Conservation (phyloP, 768 basidiomycete genomes). For the Leucosporidium creatinivorum region DNA sequence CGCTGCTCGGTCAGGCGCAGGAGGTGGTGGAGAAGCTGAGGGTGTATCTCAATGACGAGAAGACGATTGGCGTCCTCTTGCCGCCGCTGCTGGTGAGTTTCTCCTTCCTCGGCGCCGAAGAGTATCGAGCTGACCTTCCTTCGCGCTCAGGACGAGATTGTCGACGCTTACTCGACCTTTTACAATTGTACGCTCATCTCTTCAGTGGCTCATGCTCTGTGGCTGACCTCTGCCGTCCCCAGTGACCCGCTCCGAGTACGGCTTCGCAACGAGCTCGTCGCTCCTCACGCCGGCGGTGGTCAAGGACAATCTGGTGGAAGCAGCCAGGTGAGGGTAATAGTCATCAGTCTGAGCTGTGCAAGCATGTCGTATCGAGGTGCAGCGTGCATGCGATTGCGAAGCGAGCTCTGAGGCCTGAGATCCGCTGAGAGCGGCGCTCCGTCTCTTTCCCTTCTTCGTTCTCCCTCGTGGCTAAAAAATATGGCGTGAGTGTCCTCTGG, state of each 20-base stretch:
- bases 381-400: no score
- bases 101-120: background rate
- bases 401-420: no score
- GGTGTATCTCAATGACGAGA: slow-evolving; percentile 70
- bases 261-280: slow-evolving; percentile 26
- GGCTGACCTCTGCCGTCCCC: background rate
- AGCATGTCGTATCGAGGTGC: background rate
- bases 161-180: slow-evolving; percentile 68
- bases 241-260: slow-evolving; percentile 31
- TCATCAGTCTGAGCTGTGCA: background rate
- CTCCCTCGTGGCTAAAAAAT: no score
- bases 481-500: no score
- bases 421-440: no score
- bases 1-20: slow-evolving; percentile 47
- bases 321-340: background rate
- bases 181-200: slow-evolving; percentile 47
- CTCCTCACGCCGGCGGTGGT: slow-evolving; percentile 17
- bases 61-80: slow-evolving; percentile 67
- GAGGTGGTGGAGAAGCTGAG: slow-evolving; percentile 52
- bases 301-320: slow-evolving; percentile 10
- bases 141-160: slow-evolving; percentile 55
- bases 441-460: no score
- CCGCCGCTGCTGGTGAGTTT: slow-evolving; percentile 53
- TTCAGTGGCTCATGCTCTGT: no score
- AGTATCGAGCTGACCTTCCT: background rate